Percentiles rank a stretch among this genome's conserved stretches.
These are phyloP conservation scores for Nematodospora valgi DNA, from an alignment of 805 yeast species.

Conservation along the genomic window DNA sequence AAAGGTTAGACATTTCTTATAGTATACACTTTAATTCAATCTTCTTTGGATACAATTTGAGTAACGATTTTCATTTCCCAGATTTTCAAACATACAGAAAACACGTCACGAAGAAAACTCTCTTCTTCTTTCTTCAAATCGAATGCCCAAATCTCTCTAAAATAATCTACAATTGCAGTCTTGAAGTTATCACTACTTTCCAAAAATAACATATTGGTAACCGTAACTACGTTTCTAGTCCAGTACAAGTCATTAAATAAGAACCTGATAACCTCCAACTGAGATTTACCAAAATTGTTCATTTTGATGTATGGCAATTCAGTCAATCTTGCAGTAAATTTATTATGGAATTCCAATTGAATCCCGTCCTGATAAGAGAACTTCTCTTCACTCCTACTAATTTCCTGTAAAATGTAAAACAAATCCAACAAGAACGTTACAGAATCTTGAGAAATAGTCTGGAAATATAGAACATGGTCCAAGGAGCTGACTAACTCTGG, in stretches of 20 bases:
- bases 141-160: slow-evolving; percentile 3
- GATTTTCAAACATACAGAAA: slow-evolving; percentile 5
- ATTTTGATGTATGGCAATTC: slow-evolving; percentile 1
- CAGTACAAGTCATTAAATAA: slow-evolving; percentile 1
- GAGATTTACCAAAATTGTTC: background rate
- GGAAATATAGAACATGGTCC: too few relatives aligned
- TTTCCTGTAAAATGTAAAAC: slow-evolving; percentile 2
- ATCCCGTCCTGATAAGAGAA: background rate
- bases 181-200: slow-evolving; percentile 1
- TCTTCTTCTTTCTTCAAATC: background rate
- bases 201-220: background rate
- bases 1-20: slow-evolving; percentile 22
- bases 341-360: slow-evolving; percentile 4
- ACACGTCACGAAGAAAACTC: slow-evolving; percentile 1
- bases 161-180: background rate
- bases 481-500: too few relatives aligned
- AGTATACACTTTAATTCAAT: background rate
- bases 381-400: background rate
- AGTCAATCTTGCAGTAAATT: background rate
- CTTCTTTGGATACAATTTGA: background rate
- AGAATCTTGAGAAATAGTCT: background rate
- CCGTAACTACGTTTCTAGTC: slow-evolving; percentile 1
- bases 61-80: slow-evolving; percentile 5
- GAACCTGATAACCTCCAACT: background rate
- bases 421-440: slow-evolving; percentile 1